Percentiles rank a stretch among this genome's conserved stretches.
These are phyloP conservation scores for Fonsecaea multimorphosa DNA, from an alignment of 2,329 filamentous ascomycete genomes.

Conservation along the genomic window DNA sequence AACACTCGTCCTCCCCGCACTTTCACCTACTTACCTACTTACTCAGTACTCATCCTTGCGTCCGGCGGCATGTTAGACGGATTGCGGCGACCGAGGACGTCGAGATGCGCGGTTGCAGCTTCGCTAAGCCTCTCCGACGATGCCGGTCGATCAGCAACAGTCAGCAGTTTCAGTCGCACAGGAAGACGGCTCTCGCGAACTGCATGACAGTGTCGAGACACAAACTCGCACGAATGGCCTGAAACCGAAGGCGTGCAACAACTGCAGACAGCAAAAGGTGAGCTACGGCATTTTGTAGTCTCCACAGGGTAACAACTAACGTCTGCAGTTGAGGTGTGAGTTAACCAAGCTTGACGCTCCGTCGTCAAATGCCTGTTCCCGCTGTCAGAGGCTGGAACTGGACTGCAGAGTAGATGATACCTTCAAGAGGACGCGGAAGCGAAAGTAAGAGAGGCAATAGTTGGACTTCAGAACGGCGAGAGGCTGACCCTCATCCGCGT, in stretches of 20 bases:
- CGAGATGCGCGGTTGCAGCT: not conserved
- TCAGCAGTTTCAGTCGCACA: not conserved
- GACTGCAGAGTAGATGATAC: conserved; percentile 34
- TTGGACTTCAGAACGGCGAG: not conserved
- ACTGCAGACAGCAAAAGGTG: conserved; percentile 18
- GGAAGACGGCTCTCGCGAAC: not conserved
- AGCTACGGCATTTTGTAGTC: not conserved
- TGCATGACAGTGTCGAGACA: not conserved
- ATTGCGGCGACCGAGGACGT: not conserved
- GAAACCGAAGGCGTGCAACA: conserved; percentile 17
- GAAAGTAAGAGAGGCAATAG: conserved; percentile 21
- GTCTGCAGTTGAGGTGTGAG: conserved; percentile 9
- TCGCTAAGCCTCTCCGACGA: conserved; percentile 5
- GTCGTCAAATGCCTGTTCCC: conserved; percentile 19
- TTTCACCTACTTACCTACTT: too few relatives aligned
- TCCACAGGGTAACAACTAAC: not conserved
- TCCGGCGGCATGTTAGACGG: not conserved
- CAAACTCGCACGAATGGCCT: conserved; percentile 10
- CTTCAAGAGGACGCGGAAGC: conserved; percentile 36
- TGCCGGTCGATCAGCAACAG: conserved; percentile 2
- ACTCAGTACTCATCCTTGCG: not conserved
- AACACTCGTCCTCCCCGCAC: not conserved
- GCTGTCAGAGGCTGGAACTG: conserved; percentile 25
- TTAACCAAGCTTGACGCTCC: conserved; percentile 11
- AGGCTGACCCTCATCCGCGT: not conserved